Conservation (phyloP, 768 basidiomycete genomes). For the Strobilomyces dryophilus region DNA sequence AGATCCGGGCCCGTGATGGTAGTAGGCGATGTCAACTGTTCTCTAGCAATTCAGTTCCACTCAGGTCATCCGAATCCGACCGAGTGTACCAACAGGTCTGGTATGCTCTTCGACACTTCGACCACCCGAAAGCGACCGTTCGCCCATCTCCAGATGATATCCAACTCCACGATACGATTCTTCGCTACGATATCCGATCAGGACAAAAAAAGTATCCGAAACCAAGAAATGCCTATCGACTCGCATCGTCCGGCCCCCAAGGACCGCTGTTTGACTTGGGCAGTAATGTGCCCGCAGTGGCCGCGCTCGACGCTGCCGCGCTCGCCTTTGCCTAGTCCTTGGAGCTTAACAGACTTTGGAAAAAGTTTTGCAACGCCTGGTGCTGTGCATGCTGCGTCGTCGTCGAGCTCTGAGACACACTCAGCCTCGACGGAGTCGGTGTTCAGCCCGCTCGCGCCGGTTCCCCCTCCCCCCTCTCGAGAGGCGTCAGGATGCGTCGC, state of each 20-base stretch:
- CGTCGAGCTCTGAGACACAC: slow-evolving; percentile 39
- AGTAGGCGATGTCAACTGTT: too few relatives aligned
- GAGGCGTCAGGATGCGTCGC: slow-evolving; percentile 33
- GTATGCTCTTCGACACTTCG: too few relatives aligned
- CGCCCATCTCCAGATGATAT: too few relatives aligned
- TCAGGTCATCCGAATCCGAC: too few relatives aligned
- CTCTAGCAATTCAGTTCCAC: too few relatives aligned
- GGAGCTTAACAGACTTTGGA: slow-evolving; percentile 72
- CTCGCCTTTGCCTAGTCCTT: slow-evolving; percentile 50
- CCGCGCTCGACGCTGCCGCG: slow-evolving; percentile 25
- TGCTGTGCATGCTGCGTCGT: slow-evolving; percentile 65
- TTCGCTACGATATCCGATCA: too few relatives aligned
- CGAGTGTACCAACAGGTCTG: too few relatives aligned
- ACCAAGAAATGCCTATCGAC: slow-evolving; percentile 18
- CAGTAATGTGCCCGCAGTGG: slow-evolving; percentile 9
- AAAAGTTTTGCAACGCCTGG: slow-evolving; percentile 86
- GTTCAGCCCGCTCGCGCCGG: slow-evolving; percentile 29
- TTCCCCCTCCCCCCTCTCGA: slow-evolving; percentile 27
- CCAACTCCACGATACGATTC: too few relatives aligned
- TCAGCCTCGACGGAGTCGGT: slow-evolving; percentile 38
- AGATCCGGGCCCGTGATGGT: too few relatives aligned
- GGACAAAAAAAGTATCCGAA: not conserved
- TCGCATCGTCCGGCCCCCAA: slow-evolving; percentile 36
- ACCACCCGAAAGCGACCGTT: too few relatives aligned
- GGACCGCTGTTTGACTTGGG: slow-evolving; percentile 35